Conservation (phyloP, 75 land plant species). For the Cunninghamia lanceolata region DNA sequence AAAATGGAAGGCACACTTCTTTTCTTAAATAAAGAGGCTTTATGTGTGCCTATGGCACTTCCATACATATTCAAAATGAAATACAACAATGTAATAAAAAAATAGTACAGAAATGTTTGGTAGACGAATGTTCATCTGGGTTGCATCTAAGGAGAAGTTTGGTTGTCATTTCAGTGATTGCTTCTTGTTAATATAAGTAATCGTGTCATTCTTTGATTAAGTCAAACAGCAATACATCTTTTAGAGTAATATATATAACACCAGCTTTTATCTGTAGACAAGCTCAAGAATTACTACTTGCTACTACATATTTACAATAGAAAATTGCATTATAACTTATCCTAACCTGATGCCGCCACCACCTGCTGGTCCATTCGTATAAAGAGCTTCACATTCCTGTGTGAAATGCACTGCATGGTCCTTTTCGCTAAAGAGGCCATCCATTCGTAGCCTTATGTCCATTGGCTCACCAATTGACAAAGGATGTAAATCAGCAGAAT, state of each 20-base stretch:
- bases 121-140: neutral
- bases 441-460: conserved; percentile 88
- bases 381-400: conserved; percentile 81
- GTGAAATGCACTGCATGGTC: conserved; percentile 63
- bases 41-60: neutral
- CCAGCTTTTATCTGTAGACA: neutral
- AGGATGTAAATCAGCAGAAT: conserved; percentile 4
- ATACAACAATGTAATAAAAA: neutral
- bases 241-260: neutral
- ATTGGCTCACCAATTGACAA: neutral
- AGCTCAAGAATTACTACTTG: neutral
- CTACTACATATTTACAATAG: neutral
- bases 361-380: conserved; percentile 99
- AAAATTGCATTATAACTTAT: neutral
- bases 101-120: neutral
- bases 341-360: conserved; percentile 94
- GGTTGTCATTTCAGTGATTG: neutral
- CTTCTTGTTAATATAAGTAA: neutral
- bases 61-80: neutral
- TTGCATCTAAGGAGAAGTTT: neutral
- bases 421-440: conserved; percentile 70
- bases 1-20: neutral
- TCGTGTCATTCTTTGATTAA: neutral
- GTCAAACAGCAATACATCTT: neutral
- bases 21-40: neutral